phyloP scores from a whole-genome alignment of 148 eudicot genomes.

The Camellia granthamiana region DNA sequence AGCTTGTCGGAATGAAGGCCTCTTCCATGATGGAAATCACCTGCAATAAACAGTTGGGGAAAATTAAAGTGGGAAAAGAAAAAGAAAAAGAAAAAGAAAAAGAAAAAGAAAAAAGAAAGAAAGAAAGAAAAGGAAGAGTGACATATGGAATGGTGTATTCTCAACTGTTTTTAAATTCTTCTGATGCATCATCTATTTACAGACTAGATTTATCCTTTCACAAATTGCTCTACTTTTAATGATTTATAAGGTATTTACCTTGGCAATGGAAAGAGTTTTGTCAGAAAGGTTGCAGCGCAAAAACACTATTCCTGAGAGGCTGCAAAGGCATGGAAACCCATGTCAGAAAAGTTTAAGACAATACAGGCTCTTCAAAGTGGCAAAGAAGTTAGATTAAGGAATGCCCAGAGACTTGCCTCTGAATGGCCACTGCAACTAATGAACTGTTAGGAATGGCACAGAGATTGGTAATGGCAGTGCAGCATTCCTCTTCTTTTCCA shows the following conservation, averaged over 20 bases:
- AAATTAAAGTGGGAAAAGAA: no score
- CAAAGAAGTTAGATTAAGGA: background rate
- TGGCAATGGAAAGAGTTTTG: slow-evolving; percentile 43
- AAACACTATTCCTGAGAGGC: slow-evolving; percentile 78
- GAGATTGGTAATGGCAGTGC: slow-evolving; percentile 55
- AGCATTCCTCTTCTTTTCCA: slow-evolving; percentile 43
- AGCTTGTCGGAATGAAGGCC: slow-evolving; percentile 75
- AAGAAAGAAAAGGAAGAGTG: background rate
- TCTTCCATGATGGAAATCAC: slow-evolving; percentile 58
- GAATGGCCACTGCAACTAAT: slow-evolving; percentile 71
- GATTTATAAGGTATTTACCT: slow-evolving; percentile 33
- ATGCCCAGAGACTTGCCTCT: slow-evolving; percentile 46
- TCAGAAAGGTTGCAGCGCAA: slow-evolving; percentile 63
- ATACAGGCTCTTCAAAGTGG: slow-evolving; percentile 3
- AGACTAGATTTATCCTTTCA: no score
- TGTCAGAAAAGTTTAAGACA: background rate
- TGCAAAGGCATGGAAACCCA: slow-evolving; percentile 21
- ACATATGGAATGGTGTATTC: no score
- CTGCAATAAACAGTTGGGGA: slow-evolving; percentile 30
- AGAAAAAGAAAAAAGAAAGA: background rate
- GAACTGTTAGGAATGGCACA: slow-evolving; percentile 62
- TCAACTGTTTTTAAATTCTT: no score
- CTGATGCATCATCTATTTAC: no score
- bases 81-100: background rate
- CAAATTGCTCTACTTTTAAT: background rate